Conservation (phyloP, 768 basidiomycete genomes). For the Chalciporus chontae region DNA sequence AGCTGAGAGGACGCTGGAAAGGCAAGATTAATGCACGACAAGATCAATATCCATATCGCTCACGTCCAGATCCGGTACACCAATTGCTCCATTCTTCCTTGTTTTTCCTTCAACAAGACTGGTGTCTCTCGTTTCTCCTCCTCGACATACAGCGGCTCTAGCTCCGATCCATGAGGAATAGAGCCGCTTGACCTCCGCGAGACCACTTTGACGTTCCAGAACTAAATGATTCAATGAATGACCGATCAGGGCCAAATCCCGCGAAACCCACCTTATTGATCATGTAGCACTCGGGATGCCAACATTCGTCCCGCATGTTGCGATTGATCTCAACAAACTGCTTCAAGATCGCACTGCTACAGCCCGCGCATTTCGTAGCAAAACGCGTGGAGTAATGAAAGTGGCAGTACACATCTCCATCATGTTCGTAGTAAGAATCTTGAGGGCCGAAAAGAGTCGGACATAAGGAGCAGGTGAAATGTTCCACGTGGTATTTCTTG, state of each 20-base stretch:
- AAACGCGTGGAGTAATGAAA: conserved; percentile 99
- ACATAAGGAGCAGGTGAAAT: conserved; percentile 98
- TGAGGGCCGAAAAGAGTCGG: conserved; percentile 95
- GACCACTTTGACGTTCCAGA: conserved; percentile 97
- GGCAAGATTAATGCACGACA: conserved; percentile 6
- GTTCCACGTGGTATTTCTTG: conserved; percentile 99
- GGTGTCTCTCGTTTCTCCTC: conserved; percentile 83
- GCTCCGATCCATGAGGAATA: conserved; percentile 49
- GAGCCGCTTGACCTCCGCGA: conserved; percentile 67
- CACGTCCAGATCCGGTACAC: conserved; percentile 99
- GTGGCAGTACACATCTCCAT: conserved; percentile 97
- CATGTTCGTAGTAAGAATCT: conserved; percentile 99
- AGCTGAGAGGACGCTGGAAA: conserved; percentile 79
- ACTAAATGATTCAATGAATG: conserved; percentile 46
- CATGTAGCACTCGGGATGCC: conserved; percentile 99
- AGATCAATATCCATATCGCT: conserved; percentile 28
- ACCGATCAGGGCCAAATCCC: background rate
- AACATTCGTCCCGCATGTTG: conserved; percentile 97
- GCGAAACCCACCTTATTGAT: conserved; percentile 82
- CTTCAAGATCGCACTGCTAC: conserved; percentile 95
- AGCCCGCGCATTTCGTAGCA: conserved; percentile 97
- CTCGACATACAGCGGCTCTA: conserved; percentile 56
- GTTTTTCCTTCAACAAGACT: conserved; percentile 79
- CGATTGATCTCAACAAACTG: conserved; percentile 99
- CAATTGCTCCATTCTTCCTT: conserved; percentile 92